These are phyloP conservation scores for Phytophthora parvispora DNA, from an alignment of 352 stramenopile genomes.

Conservation along the genomic window DNA sequence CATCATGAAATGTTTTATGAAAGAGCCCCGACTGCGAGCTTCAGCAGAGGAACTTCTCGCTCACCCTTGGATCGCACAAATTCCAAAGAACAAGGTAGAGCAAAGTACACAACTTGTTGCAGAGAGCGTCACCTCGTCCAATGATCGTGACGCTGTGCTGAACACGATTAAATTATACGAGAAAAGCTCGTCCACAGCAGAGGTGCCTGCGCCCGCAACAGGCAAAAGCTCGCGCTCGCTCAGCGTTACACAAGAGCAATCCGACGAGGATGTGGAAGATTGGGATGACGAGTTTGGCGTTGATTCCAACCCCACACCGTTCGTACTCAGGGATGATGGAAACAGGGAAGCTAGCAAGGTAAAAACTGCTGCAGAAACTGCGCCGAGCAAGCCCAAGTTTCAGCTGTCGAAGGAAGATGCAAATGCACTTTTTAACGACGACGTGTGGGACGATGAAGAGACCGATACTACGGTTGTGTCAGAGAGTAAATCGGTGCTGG, in stretches of 20 bases:
- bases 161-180: constrained; percentile 92
- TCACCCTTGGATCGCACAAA: constrained; percentile 93
- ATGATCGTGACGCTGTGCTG: constrained; percentile 83
- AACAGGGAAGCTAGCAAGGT: constrained; percentile 4
- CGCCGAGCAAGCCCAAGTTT: constrained; percentile 47
- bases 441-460: constrained; percentile 76
- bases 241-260: constrained; percentile 37
- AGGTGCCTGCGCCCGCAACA: constrained; percentile 16
- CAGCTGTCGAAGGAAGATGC: constrained; percentile 86
- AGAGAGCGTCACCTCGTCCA: constrained; percentile 78
- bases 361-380: constrained; percentile 13
- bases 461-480: constrained; percentile 11
- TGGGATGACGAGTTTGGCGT: constrained; percentile 90
- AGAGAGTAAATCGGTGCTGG: neutral
- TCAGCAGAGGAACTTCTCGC: constrained; percentile 88
- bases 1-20: constrained; percentile 95
- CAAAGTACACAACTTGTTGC: constrained; percentile 87
- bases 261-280: constrained; percentile 74
- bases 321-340: constrained; percentile 26
- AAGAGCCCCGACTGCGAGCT: constrained; percentile 86
- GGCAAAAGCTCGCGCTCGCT: constrained; percentile 29
- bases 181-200: constrained; percentile 53
- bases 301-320: constrained; percentile 46
- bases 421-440: constrained; percentile 71
- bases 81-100: constrained; percentile 90